Percentiles rank a stretch among this genome's conserved stretches.
These are phyloP conservation scores for Blastosporella zonata DNA, from an alignment of 1,284 basidiomycete genomes.

Conservation along the genomic window DNA sequence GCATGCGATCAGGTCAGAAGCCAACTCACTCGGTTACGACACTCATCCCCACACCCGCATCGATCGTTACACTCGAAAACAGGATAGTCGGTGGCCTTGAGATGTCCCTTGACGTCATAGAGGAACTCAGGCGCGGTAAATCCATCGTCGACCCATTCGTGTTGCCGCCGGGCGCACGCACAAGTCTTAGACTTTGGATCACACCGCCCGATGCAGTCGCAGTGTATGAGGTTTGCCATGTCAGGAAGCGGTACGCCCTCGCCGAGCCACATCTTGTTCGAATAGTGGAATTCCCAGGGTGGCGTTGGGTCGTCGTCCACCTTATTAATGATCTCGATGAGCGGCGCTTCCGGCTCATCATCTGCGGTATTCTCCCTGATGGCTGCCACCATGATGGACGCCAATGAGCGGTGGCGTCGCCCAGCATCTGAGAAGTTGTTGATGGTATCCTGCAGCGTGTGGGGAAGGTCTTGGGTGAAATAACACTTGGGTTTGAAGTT, in stretches of 20 bases:
- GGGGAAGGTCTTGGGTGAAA: constrained; percentile 42
- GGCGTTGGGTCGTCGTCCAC: constrained; percentile 66
- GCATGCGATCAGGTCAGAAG: not conserved
- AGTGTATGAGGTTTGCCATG: constrained; percentile 55
- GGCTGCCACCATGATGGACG: constrained; percentile 51
- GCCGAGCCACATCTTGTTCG: constrained; percentile 72
- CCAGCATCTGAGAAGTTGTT: constrained; percentile 37
- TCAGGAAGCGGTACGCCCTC: constrained; percentile 67
- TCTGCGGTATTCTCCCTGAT: constrained; percentile 52
- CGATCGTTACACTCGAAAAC: constrained; percentile 87
- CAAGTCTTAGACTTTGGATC: constrained; percentile 68
- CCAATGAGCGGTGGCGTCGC: constrained; percentile 34
- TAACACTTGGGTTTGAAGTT: constrained; percentile 32
- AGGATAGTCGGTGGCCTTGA: constrained; percentile 54
- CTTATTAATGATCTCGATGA: constrained; percentile 62
- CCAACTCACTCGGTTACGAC: constrained; percentile 71
- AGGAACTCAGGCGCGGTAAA: constrained; percentile 48
- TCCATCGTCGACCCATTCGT: constrained; percentile 33
- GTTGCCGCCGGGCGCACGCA: constrained; percentile 62
- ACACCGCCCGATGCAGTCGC: constrained; percentile 72
- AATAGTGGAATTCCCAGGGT: constrained; percentile 75
- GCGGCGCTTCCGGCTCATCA: constrained; percentile 66
- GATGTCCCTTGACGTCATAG: constrained; percentile 57
- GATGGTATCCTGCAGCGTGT: constrained; percentile 50
- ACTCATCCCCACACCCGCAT: constrained; percentile 79